Evolutionary conservation across 164 flowering plant genomes (phyloP).

Genomic region (Stephania japonica): DNA sequence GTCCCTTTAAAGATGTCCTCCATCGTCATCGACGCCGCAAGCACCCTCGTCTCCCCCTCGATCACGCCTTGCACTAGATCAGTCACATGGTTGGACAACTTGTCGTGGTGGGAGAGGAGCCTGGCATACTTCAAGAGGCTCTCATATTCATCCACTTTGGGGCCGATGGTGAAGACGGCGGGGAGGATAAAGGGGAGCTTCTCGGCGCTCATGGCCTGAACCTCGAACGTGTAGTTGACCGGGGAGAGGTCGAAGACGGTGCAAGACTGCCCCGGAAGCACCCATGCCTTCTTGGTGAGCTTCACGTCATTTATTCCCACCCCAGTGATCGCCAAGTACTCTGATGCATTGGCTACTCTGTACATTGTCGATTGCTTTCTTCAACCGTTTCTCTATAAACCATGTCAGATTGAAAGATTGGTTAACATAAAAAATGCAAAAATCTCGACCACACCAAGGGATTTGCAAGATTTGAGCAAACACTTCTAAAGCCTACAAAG

Average conservation of each 20-base stretch:
- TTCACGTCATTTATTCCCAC: background rate
- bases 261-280: background rate
- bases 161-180: constrained; percentile 32
- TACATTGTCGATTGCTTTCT: too few relatives aligned
- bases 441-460: too few relatives aligned
- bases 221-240: constrained; percentile 27
- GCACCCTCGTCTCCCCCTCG: constrained; percentile 40
- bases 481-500: too few relatives aligned
- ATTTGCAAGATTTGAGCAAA: too few relatives aligned
- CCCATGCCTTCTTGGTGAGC: background rate
- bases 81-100: constrained; percentile 26
- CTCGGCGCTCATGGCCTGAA: constrained; percentile 31
- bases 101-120: constrained; percentile 31
- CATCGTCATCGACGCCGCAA: constrained; percentile 48
- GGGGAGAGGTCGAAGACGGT: constrained; percentile 23
- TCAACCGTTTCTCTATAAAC: too few relatives aligned
- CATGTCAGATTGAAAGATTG: too few relatives aligned
- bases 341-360: too few relatives aligned
- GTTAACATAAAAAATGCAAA: too few relatives aligned
- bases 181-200: constrained; percentile 32
- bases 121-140: constrained; percentile 21
- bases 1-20: constrained; percentile 38
- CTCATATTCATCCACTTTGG: constrained; percentile 14
- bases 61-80: constrained; percentile 40
- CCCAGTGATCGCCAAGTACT: too few relatives aligned